phyloP scores from a whole-genome alignment of 495 filamentous ascomycete species.

The Usnea hakonensis region DNA sequence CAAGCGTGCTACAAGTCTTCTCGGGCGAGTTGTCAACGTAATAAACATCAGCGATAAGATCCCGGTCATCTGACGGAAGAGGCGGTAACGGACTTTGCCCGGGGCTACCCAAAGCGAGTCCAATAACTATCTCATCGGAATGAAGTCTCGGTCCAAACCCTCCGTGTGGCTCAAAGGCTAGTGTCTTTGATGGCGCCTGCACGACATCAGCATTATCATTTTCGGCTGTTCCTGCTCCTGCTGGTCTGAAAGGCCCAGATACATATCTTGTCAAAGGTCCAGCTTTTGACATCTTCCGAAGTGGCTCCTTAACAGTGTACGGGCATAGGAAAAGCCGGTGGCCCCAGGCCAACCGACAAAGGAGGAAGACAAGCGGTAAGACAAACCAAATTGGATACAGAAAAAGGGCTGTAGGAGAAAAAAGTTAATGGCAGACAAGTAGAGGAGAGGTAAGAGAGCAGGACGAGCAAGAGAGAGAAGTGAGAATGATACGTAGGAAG shows the following conservation, averaged over 20 bases:
- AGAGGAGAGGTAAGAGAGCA: not conserved
- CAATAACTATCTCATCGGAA: slow-evolving; percentile 37
- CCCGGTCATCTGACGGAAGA: slow-evolving; percentile 9
- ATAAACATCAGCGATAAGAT: slow-evolving; percentile 3
- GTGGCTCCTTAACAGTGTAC: not conserved
- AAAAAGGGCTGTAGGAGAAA: not conserved
- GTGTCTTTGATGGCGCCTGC: not conserved
- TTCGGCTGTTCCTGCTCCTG: not conserved
- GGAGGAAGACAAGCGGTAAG: not conserved
- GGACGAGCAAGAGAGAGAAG: not conserved
- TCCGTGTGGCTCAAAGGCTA: not conserved
- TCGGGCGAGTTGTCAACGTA: not conserved
- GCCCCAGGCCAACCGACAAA: slow-evolving; percentile 1
- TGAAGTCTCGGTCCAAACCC: not conserved
- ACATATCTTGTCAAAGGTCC: slow-evolving; percentile 12
- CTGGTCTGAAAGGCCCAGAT: not conserved
- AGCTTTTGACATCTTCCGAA: slow-evolving; percentile 13
- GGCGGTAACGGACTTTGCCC: slow-evolving; percentile 28
- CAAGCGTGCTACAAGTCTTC: slow-evolving; percentile 14
- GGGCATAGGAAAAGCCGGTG: not conserved
- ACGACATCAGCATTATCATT: not conserved
- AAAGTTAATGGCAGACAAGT: not conserved
- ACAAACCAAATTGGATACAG: not conserved
- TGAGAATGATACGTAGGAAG: not conserved
- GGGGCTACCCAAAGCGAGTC: slow-evolving; percentile 49